These are phyloP conservation scores for Xylaria scruposa DNA, from an alignment of 495 filamentous ascomycete species.

Conservation along the genomic window DNA sequence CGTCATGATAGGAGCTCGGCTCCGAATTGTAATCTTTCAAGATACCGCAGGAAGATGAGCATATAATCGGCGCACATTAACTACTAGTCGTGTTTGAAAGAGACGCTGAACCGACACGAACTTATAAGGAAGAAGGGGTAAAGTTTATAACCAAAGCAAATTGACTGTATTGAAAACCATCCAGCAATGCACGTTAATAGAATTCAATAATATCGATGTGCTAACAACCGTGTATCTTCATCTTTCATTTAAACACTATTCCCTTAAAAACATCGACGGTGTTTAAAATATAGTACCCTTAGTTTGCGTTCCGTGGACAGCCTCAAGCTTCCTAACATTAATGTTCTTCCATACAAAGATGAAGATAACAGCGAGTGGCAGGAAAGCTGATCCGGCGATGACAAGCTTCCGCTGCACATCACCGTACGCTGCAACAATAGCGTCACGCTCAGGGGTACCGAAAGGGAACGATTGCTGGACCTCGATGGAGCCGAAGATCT, in stretches of 20 bases:
- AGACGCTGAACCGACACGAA: no score
- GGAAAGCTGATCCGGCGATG: constrained; percentile 52
- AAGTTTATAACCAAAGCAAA: no score
- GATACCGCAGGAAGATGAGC: not conserved
- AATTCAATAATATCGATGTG: no score
- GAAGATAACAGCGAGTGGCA: constrained; percentile 50
- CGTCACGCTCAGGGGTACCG: constrained; percentile 62
- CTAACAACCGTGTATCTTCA: no score
- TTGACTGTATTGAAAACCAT: no score
- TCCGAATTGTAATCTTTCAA: not conserved
- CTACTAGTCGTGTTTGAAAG: no score
- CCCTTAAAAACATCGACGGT: not conserved
- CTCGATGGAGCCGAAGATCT: no score
- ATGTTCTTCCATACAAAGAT: constrained; percentile 59
- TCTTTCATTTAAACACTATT: not conserved
- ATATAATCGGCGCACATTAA: no score
- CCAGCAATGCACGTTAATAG: no score
- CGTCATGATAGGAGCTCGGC: not conserved
- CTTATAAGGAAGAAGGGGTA: no score
- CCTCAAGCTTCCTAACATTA: constrained; percentile 55
- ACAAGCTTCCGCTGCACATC: constrained; percentile 56
- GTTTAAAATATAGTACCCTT: constrained; percentile 44
- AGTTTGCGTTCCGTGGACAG: constrained; percentile 38
- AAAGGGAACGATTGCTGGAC: constrained; percentile 38
- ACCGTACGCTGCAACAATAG: constrained; percentile 62